Conservation (phyloP, 148 eudicot genomes). For the Euryodendron excelsum region DNA sequence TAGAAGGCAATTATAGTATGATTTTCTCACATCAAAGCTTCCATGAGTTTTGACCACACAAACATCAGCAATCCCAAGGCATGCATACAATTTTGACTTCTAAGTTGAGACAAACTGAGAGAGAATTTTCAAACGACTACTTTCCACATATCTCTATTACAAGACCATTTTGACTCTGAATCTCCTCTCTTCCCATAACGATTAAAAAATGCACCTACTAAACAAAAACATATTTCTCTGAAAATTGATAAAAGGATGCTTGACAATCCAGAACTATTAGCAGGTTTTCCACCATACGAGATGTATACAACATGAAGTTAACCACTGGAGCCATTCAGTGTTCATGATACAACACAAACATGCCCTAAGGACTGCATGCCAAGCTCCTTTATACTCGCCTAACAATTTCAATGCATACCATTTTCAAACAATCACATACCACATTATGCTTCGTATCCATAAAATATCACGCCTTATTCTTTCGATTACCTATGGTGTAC, state of each 20-base stretch:
- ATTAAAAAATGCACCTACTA: background rate
- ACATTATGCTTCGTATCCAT: background rate
- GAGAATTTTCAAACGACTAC: background rate
- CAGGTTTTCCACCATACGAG: background rate
- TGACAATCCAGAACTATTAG: background rate
- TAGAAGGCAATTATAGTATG: background rate
- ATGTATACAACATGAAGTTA: background rate
- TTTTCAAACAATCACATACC: background rate
- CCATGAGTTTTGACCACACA: background rate
- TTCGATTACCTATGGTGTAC: too few species aligned
- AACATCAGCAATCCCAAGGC: background rate
- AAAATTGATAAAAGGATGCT: background rate
- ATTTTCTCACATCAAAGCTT: background rate
- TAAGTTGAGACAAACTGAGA: background rate
- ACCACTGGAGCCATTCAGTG: background rate
- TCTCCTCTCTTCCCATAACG: background rate
- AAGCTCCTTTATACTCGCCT: background rate
- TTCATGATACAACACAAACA: background rate
- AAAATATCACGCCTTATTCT: too few species aligned
- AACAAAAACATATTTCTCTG: background rate
- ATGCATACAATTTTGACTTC: background rate
- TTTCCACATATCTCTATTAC: background rate
- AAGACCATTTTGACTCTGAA: background rate
- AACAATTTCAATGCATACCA: background rate
- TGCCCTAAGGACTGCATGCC: background rate